Base-by-base conservation (phyloP, 345 rosid species). In the Durio zibethinus region DNA sequence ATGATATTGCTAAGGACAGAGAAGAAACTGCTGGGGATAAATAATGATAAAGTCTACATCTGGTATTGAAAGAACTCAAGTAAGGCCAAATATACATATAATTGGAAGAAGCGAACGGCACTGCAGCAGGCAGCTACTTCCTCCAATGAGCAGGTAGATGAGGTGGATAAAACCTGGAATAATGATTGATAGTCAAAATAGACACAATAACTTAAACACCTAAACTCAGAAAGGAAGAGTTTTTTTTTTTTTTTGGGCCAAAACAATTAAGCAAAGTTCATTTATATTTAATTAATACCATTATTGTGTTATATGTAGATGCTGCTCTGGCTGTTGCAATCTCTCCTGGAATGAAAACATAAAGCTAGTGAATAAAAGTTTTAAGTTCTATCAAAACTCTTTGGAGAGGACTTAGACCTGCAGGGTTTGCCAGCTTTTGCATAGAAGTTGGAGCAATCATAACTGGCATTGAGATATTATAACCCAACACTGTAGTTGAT, bases 271-370 rank as follows among this genome's bases (percentile, higher is more conserved):
- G 57, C 12, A 15, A 47, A 70, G 40, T 47, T 48, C 16, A 27
- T 45, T 0, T 29, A 27, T 16, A 29, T 45, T 9, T 8, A 59
- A 4, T 5, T 11, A 45, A 25, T 91, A 94, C 98, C 99, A 93
- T 93, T 79, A 92, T 90, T 25, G 94, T 90, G 83, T 88, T 86
- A 78, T 88, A 86, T 0, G 88, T 81, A 85, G 97, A 93, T 42
- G 97, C 96, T 40, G 97, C 98, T 89, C 85, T 90, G 7, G 99
- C 97, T 11, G 97, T 93, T 20, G 94, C 97, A 53, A 83, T 83
- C 84, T 95, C 99, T 45, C 99, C 99, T 95, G 86, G 15, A 50
- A 54, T 57, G 43, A 25, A 77, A 80, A 29, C 48, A 33, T 79
- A 81, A 50, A 82, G 60, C 35, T 31, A 27, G 57, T 52, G 36